Evolutionary conservation across 805 yeast genomes (phyloP).

Genomic region (Suhomyces pyralidae): DNA sequence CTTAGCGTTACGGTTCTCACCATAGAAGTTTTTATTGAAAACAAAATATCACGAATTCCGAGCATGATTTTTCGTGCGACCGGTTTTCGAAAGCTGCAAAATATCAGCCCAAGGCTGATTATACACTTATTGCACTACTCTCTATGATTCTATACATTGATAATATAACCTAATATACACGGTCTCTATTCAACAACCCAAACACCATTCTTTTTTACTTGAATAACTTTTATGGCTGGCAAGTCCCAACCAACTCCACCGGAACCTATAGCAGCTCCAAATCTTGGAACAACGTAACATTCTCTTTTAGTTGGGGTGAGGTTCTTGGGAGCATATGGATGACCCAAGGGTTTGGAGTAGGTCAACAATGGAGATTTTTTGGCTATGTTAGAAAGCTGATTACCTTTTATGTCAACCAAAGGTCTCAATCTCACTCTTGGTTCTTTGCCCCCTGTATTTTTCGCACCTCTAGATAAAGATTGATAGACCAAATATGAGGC

Average conservation of each 20-base stretch:
- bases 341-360: conserved; percentile 88
- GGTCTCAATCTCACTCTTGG: conserved; percentile 64
- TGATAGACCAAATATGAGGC: conserved; percentile 78
- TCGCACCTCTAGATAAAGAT: conserved; percentile 55
- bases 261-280: conserved; percentile 78
- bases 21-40: neutral
- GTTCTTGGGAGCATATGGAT: conserved; percentile 80
- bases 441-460: conserved; percentile 39
- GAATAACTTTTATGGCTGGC: conserved; percentile 71
- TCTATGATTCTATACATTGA: neutral
- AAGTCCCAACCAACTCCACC: conserved; percentile 93
- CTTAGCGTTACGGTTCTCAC: neutral
- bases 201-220: conserved; percentile 59
- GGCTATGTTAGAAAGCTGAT: conserved; percentile 75
- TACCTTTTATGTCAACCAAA: conserved; percentile 70
- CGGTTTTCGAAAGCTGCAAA: neutral
- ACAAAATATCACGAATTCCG: neutral
- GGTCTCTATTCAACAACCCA: conserved; percentile 50
- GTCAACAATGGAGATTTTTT: conserved; percentile 68
- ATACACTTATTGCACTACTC: neutral
- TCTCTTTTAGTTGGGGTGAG: conserved; percentile 67
- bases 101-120: neutral
- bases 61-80: neutral
- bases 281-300: conserved; percentile 86
- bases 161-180: neutral